These are phyloP conservation scores for Alternaria dauci DNA, from an alignment of 2,329 filamentous ascomycete genomes.

Conservation along the genomic window DNA sequence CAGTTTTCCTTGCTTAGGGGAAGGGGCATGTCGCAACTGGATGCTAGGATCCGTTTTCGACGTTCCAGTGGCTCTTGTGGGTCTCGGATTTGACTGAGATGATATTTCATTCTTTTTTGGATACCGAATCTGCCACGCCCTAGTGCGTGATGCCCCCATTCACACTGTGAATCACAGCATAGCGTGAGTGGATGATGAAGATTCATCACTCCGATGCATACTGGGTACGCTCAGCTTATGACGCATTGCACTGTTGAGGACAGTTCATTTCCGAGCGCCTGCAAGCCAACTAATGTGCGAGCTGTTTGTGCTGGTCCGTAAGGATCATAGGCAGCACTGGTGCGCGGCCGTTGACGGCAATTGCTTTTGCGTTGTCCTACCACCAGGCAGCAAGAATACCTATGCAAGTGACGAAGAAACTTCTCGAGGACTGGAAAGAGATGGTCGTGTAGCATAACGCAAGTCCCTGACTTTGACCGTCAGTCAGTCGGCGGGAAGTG, in stretches of 20 bases:
- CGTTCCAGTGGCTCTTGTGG: background rate
- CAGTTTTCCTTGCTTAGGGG: background rate
- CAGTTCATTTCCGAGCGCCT: background rate
- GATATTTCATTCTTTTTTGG: background rate
- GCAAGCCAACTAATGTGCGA: background rate
- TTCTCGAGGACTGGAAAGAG: background rate
- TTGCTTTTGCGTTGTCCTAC: background rate
- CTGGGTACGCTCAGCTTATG: background rate
- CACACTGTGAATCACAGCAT: background rate
- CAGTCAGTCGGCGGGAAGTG: background rate
- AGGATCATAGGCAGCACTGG: background rate
- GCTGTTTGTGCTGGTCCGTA: background rate
- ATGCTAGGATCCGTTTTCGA: background rate
- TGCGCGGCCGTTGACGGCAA: background rate
- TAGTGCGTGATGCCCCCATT: background rate
- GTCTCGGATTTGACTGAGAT: background rate
- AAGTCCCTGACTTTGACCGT: background rate
- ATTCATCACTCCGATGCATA: background rate
- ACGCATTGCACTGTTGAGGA: background rate
- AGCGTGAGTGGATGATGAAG: background rate
- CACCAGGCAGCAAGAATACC: background rate
- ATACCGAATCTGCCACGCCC: constrained; percentile 10
- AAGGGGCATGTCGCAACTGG: background rate
- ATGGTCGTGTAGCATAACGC: background rate
- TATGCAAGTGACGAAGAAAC: background rate